A percentile compares a stretch with the other conserved stretches of the same genome.
phyloP scores from a whole-genome alignment of 2,329 filamentous ascomycete genomes.

The Coniochaeta sp. region DNA sequence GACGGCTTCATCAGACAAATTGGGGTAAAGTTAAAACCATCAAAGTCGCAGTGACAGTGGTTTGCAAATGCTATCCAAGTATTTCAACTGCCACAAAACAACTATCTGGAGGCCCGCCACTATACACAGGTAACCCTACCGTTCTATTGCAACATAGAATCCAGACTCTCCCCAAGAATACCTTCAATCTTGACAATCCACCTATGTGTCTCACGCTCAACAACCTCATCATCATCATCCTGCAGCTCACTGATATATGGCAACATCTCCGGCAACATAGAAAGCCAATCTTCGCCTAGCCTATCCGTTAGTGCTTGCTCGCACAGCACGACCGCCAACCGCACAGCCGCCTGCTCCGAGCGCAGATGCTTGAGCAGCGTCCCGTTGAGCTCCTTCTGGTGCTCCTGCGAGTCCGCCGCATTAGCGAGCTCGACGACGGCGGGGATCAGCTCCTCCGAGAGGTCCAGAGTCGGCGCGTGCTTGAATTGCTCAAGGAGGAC shows the following conservation, averaged over 20 bases:
- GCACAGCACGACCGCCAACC: constrained; percentile 74
- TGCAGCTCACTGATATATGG: constrained; percentile 92
- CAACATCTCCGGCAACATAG: constrained; percentile 87
- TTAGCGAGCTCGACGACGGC: constrained; percentile 72
- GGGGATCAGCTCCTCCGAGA: constrained; percentile 55
- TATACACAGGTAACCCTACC: neutral
- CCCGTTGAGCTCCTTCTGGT: constrained; percentile 83
- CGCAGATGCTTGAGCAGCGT: constrained; percentile 72
- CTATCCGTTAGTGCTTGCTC: constrained; percentile 73
- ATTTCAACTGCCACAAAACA: neutral
- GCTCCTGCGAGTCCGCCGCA: constrained; percentile 76
- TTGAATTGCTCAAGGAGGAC: constrained; percentile 62
- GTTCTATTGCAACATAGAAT: constrained; percentile 77
- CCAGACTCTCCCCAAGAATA: constrained; percentile 81
- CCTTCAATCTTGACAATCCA: constrained; percentile 91
- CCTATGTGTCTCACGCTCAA: constrained; percentile 79
- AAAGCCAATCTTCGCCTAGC: constrained; percentile 89
- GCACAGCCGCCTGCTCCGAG: constrained; percentile 60
- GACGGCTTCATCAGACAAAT: neutral
- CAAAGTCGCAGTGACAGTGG: neutral
- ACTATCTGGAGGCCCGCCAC: constrained; percentile 8
- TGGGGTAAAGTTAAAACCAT: neutral
- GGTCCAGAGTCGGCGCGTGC: constrained; percentile 32
- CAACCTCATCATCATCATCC: constrained; percentile 91
- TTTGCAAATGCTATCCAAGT: neutral